phyloP scores from a whole-genome alignment of 1,284 basidiomycete species.

The Xerocomus nothofagi region DNA sequence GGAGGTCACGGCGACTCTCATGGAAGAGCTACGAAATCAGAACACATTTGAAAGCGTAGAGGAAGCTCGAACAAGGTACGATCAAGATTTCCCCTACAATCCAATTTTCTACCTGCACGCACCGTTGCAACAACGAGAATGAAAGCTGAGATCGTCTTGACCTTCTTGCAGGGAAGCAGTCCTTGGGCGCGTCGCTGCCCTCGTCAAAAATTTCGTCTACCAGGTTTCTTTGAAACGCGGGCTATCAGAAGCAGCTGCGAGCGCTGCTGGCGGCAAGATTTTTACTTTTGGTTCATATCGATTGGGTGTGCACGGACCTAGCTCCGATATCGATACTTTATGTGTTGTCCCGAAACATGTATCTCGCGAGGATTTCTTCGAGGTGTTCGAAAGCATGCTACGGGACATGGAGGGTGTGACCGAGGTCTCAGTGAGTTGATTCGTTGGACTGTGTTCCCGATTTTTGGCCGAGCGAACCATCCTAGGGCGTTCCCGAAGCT shows the following conservation, averaged over 20 bases:
- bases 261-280: slow-evolving; percentile 93
- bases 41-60: slow-evolving; percentile 91
- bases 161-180: slow-evolving; percentile 82
- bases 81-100: slow-evolving; percentile 15
- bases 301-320: slow-evolving; percentile 95
- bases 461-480: slow-evolving; percentile 7
- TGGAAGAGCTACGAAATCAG: slow-evolving; percentile 86
- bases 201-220: slow-evolving; percentile 94
- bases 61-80: slow-evolving; percentile 80
- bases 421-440: slow-evolving; percentile 80
- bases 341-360: slow-evolving; percentile 98
- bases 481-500: slow-evolving; percentile 90
- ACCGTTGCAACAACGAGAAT: slow-evolving; percentile 6
- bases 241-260: slow-evolving; percentile 84
- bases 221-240: slow-evolving; percentile 79
- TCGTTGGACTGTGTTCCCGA: background rate
- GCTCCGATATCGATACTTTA: slow-evolving; percentile 97
- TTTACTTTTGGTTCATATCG: slow-evolving; percentile 98
- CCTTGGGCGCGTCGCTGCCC: slow-evolving; percentile 83
- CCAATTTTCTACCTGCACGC: slow-evolving; percentile 8
- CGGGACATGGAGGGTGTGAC: slow-evolving; percentile 82
- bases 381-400: slow-evolving; percentile 89
- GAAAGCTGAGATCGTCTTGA: slow-evolving; percentile 26
- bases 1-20: slow-evolving; percentile 82
- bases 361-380: slow-evolving; percentile 94